Base-by-base conservation (phyloP, 2,329 filamentous ascomycete genomes). In the Rosellinia necatrix region DNA sequence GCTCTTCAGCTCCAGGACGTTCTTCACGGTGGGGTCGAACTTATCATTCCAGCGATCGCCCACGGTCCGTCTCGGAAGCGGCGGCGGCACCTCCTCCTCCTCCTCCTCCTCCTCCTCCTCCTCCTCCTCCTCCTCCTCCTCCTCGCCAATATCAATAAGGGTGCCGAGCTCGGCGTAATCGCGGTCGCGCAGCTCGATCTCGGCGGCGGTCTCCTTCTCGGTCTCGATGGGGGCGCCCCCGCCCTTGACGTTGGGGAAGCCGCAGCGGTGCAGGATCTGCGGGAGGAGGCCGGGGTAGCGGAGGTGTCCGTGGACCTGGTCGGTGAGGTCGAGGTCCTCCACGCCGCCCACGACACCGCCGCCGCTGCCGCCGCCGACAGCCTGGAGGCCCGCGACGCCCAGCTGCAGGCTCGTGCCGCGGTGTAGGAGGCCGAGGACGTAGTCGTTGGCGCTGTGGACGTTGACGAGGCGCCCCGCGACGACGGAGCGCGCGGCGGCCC, bases 351-450 rank as follows among this genome's bases (percentile, higher is more conserved):
- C 83, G 7, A 80, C 82, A 54, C 85, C 74, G 13, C 54, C 66
- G 4, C 83, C 80, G 13, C 92, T 83, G 7, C 80, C 82, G 54
- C 85, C 74, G 13, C 54, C 66, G 21, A 96, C 83, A 27, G 85
- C 80, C 69, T 96, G 89, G 1, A 97, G 76, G 0, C 92, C 93
- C 0, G 92, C 92, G 37, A 96, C 84, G 3, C 92, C 92, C 35
- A 90, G 81, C 61, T 94, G 88, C 24, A 96, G 82, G 56, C 87
- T 92, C 35, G 89, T 91, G 2, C 91, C 88, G 40, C 92, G 86
- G 71, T 97, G 96, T 15, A 96, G 77, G 69, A 96, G 93, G 1
- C 86, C 92, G 1, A 97, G 84, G 27, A 97, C 86, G 67, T 91
- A 90, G 72, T 97, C 92, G 58, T 94, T 92, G 49, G 88, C 85